Evolutionary conservation across 495 filamentous ascomycete genomes (phyloP).

Genomic region (Trichocladium antarcticum): DNA sequence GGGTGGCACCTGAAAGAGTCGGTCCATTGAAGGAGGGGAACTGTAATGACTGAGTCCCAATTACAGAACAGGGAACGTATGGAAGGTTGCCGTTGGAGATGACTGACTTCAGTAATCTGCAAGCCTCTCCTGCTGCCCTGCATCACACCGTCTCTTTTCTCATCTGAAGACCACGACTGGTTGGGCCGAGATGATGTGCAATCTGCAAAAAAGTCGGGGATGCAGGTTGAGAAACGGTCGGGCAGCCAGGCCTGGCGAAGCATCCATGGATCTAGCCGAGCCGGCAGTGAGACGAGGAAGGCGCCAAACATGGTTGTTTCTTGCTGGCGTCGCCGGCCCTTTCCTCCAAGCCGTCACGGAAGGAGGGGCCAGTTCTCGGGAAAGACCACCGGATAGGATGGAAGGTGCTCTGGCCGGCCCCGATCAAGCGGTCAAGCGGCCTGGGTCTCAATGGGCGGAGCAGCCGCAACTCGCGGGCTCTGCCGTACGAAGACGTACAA

Average conservation of each 20-base stretch:
- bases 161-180: neutral
- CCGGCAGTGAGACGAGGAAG: no score
- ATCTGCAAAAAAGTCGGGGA: neutral
- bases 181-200: neutral
- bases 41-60: neutral
- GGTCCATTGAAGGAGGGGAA: no score
- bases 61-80: neutral
- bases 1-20: neutral
- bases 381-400: no score
- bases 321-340: no score
- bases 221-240: neutral
- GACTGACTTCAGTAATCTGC: neutral
- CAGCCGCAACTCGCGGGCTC: neutral
- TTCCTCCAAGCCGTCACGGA: no score
- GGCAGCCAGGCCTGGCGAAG: slow-evolving; percentile 1
- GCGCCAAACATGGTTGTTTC: no score
- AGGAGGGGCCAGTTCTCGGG: no score
- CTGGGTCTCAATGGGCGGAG: neutral
- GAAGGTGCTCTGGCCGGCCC: no score
- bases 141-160: neutral
- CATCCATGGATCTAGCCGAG: neutral
- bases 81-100: neutral
- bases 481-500: neutral
- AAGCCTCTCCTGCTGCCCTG: neutral
- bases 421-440: no score